These are phyloP conservation scores for Kalanchoe fedtschenkoi DNA, from an alignment of 164 flowering plant species.

Conservation along the genomic window DNA sequence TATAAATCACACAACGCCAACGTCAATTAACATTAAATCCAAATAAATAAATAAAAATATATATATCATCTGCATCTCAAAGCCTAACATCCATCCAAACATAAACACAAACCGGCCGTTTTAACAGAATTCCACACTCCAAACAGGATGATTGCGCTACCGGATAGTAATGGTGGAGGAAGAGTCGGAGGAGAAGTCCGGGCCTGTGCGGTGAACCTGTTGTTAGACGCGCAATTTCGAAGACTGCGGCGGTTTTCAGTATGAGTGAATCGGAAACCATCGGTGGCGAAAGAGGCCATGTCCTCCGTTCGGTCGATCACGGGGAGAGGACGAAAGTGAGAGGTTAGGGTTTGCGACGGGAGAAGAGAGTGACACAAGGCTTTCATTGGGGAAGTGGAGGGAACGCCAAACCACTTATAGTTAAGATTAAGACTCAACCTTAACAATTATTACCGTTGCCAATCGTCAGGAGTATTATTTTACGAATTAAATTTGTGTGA, in stretches of 20 bases:
- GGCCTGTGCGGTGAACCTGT: neutral
- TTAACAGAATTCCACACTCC: neutral
- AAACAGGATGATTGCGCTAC: neutral
- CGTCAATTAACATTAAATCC: no score
- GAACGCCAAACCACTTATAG: neutral
- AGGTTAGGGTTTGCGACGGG: neutral
- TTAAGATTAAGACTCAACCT: neutral
- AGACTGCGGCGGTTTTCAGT: neutral
- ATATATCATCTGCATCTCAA: no score
- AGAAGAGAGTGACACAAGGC: neutral
- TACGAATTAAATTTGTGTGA: no score
- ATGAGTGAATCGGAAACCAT: neutral
- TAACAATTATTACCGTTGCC: constrained; percentile 1
- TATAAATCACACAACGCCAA: no score
- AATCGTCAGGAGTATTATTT: no score
- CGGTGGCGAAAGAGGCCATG: neutral
- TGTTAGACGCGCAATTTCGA: neutral
- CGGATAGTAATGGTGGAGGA: neutral
- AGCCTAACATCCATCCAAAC: no score
- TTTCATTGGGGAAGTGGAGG: neutral
- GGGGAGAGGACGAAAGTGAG: neutral
- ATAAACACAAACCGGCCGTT: neutral
- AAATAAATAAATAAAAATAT: no score
- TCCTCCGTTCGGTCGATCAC: neutral
- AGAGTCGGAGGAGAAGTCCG: neutral